Conservation (phyloP, 2,329 filamentous ascomycete genomes). For the Penicillium griseofulvum region DNA sequence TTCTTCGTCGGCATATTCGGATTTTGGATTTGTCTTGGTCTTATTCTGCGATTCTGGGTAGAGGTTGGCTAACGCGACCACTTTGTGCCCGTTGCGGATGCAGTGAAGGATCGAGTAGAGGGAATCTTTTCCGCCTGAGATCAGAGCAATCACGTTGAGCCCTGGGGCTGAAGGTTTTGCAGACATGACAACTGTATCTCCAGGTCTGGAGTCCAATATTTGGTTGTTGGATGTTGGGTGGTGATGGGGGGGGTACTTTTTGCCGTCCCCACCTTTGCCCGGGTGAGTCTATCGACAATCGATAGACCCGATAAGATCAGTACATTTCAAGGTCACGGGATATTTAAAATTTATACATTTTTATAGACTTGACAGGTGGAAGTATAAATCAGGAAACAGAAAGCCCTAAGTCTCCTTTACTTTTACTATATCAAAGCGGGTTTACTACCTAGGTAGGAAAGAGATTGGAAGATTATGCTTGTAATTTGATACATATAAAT, state of each 20-base stretch:
- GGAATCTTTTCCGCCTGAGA: slow-evolving; percentile 97
- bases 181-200: slow-evolving; percentile 22
- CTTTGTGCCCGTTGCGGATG: slow-evolving; percentile 74
- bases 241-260: slow-evolving; percentile 8
- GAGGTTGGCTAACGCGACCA: slow-evolving; percentile 88
- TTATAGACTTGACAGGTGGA: neutral
- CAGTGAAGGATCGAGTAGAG: slow-evolving; percentile 92
- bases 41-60: slow-evolving; percentile 54
- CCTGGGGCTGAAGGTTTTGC: slow-evolving; percentile 25
- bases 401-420: neutral
- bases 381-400: neutral
- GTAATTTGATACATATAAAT: slow-evolving; percentile 22
- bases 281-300: slow-evolving; percentile 3
- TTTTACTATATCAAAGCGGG: neutral
- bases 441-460: neutral
- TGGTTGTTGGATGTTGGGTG: slow-evolving; percentile 2
- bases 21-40: neutral
- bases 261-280: slow-evolving; percentile 6
- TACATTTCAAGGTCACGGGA: neutral
- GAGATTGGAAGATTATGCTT: slow-evolving; percentile 13
- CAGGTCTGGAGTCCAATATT: neutral
- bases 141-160: slow-evolving; percentile 79
- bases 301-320: slow-evolving; percentile 2
- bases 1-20: slow-evolving; percentile 33
- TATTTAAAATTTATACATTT: neutral